Conservation (phyloP, 805 yeast species). For the Wickerhamiella shivajii region DNA sequence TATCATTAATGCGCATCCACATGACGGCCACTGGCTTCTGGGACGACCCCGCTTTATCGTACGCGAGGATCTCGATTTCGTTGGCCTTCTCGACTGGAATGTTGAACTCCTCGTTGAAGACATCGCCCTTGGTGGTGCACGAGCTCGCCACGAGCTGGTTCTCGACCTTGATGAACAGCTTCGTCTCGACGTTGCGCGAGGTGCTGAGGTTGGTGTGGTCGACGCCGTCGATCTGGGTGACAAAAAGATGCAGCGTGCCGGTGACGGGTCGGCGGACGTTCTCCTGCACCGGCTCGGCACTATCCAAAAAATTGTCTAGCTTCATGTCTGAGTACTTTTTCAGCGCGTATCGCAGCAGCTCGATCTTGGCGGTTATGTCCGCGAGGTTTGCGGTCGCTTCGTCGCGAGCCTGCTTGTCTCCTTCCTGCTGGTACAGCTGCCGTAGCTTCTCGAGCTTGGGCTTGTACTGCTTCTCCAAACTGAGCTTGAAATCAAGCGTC, state of each 20-base stretch:
- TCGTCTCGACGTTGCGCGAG: constrained; percentile 65
- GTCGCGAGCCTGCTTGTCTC: constrained; percentile 69
- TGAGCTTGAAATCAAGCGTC: constrained; percentile 82
- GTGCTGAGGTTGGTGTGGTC: constrained; percentile 84
- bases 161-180: constrained; percentile 68
- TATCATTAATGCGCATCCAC: constrained; percentile 83
- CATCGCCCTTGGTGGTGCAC: constrained; percentile 59
- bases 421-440: constrained; percentile 75
- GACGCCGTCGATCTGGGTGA: constrained; percentile 70
- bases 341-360: constrained; percentile 64
- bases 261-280: constrained; percentile 67
- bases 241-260: constrained; percentile 61
- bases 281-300: constrained; percentile 48
- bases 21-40: constrained; percentile 72
- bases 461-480: constrained; percentile 85
- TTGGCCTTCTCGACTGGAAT: constrained; percentile 80
- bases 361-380: constrained; percentile 77
- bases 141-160: constrained; percentile 74
- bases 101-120: constrained; percentile 63
- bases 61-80: constrained; percentile 78
- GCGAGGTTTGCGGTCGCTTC: constrained; percentile 80
- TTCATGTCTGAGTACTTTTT: constrained; percentile 85
- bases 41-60: constrained; percentile 56
- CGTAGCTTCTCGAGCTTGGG: constrained; percentile 85
- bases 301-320: constrained; percentile 38